Evolutionary conservation across 306 rosid genomes (phyloP).

Genomic region (Sicyos baderoa): DNA sequence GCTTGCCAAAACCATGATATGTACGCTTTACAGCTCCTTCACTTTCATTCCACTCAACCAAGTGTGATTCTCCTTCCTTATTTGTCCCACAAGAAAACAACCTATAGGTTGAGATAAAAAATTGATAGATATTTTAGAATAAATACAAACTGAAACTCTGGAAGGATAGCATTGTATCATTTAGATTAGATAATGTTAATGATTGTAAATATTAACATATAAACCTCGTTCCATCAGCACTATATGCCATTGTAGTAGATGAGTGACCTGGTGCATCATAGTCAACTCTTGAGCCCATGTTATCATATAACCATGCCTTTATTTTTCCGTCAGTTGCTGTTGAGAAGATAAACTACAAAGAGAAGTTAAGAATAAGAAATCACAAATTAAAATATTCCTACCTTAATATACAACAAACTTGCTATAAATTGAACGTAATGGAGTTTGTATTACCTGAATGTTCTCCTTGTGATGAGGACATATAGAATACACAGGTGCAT

Average conservation of each 20-base stretch:
- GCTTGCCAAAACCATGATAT: conserved; percentile 82
- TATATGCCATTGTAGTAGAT: conserved; percentile 84
- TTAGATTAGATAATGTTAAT: background rate
- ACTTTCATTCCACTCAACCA: conserved; percentile 99
- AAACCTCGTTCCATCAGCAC: conserved; percentile 95
- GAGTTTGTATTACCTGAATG: conserved; percentile 59
- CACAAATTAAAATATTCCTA: background rate
- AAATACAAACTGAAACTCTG: background rate
- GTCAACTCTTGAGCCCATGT: conserved; percentile 93
- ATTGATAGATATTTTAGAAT: conserved; percentile 13
- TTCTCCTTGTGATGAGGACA: conserved; percentile 97
- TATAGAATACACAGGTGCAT: conserved; percentile 85
- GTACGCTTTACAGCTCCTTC: conserved; percentile 97
- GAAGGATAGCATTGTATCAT: conserved; percentile 3
- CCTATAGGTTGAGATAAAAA: conserved; percentile 37
- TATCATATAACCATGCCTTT: conserved; percentile 99
- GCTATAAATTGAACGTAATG: conserved; percentile 2
- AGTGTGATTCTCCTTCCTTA: conserved; percentile 92
- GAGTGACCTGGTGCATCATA: conserved; percentile 99
- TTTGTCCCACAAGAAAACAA: conserved; percentile 94
- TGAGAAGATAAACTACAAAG: conserved; percentile 82
- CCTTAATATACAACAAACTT: background rate
- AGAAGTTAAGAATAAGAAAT: conserved; percentile 6
- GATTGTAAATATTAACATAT: conserved; percentile 17
- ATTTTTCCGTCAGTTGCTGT: conserved; percentile 98